Percentiles rank a stretch among this genome's conserved stretches.
phyloP scores from a whole-genome alignment of 2,329 filamentous ascomycete species.

The Fusarium neocosmosporiellum region DNA sequence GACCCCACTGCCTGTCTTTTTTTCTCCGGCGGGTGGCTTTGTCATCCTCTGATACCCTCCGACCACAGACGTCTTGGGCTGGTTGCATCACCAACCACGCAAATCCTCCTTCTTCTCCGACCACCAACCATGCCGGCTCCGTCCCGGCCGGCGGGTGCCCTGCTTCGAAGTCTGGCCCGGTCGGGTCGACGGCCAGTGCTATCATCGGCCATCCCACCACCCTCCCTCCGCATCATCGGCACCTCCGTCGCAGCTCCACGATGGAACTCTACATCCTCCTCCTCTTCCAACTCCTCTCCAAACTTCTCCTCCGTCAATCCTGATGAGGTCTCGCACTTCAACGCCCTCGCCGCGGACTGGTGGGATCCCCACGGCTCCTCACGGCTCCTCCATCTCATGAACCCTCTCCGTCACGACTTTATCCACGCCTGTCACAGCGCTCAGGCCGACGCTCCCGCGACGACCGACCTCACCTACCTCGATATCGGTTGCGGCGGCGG shows the following conservation, averaged over 20 bases:
- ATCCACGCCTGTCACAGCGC: conserved; percentile 77
- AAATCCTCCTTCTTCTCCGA: conserved; percentile 14
- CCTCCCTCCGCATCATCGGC: conserved; percentile 10
- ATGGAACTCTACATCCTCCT: conserved; percentile 37
- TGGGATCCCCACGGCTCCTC: conserved; percentile 97
- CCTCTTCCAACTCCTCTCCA: conserved; percentile 26
- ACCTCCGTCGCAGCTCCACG: conserved; percentile 9
- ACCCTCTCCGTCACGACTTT: conserved; percentile 94
- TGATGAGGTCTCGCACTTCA: conserved; percentile 93
- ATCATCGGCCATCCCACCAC: conserved; percentile 9
- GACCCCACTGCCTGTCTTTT: conserved; percentile 18
- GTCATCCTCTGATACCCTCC: conserved; percentile 30
- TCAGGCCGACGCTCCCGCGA: conserved; percentile 54
- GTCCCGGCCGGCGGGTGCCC: conserved; percentile 35
- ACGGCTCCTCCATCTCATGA: conserved; percentile 95
- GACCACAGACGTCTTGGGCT: conserved; percentile 24
- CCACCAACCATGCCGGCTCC: conserved; percentile 39
- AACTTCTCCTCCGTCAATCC: conserved; percentile 81
- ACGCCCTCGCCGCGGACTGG: conserved; percentile 91
- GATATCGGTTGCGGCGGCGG: conserved; percentile 97
- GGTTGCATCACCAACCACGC: conserved; percentile 20
- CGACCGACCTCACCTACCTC: conserved; percentile 72
- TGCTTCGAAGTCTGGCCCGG: conserved; percentile 36
- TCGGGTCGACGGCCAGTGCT: conserved; percentile 7
- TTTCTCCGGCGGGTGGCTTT: conserved; percentile 16